These are phyloP conservation scores for Neonectria sp. DNA, from an alignment of 2,329 filamentous ascomycete species.

Conservation along the genomic window DNA sequence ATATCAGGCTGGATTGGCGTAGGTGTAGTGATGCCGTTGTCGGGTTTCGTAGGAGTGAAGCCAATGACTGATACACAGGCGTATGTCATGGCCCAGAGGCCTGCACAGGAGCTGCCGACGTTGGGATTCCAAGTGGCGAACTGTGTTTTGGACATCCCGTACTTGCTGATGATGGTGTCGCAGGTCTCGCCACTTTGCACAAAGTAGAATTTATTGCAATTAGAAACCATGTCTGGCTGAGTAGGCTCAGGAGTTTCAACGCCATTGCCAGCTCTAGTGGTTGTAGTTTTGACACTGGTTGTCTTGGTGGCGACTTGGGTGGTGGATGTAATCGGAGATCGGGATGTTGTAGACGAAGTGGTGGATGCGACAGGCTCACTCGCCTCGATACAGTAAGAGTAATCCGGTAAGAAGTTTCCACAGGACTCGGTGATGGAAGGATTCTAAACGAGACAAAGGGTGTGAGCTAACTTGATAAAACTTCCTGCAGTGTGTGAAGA, in stretches of 20 bases:
- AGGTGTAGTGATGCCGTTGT: conserved; percentile 46
- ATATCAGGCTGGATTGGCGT: conserved; percentile 49
- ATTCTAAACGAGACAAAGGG: no score
- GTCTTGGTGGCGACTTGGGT: neutral
- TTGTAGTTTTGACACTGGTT: neutral
- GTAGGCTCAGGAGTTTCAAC: conserved; percentile 6
- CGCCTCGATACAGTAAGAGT: no score
- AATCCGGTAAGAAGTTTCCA: no score
- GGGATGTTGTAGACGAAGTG: neutral
- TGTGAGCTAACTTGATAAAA: no score
- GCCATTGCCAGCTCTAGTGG: neutral
- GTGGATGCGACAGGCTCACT: no score
- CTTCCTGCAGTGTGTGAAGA: no score
- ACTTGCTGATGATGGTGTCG: conserved; percentile 1
- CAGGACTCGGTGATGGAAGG: no score
- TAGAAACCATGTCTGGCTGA: conserved; percentile 6
- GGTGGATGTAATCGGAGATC: neutral
- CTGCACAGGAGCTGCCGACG: conserved; percentile 5
- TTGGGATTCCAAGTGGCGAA: conserved; percentile 18
- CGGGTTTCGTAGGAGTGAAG: neutral
- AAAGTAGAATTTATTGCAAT: conserved; percentile 14
- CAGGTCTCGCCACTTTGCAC: conserved; percentile 11
- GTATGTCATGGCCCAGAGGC: conserved; percentile 12
- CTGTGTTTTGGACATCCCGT: conserved; percentile 7
- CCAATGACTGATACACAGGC: conserved; percentile 27